Percentiles rank a stretch among this genome's conserved stretches.
phyloP scores from a whole-genome alignment of 345 rosid genomes.

The Cardiospermum halicacabum region DNA sequence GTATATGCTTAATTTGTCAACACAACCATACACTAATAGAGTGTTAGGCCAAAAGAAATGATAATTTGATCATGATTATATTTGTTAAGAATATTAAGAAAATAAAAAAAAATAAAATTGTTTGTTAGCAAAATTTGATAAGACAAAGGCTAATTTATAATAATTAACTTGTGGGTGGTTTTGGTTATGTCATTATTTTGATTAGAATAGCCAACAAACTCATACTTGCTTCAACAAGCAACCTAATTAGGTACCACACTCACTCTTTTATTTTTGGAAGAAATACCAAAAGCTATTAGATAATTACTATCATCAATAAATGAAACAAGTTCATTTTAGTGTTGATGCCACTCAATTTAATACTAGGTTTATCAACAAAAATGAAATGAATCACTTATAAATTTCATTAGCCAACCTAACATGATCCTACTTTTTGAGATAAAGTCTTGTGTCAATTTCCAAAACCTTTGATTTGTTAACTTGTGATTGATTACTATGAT shows the following conservation, averaged over 20 bases:
- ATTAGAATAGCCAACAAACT: slow-evolving; percentile 9
- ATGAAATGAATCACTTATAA: not conserved
- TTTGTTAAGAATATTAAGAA: not conserved
- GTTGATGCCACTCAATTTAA: not conserved
- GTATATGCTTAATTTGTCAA: not conserved
- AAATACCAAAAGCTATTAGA: not conserved
- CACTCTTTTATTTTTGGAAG: not conserved
- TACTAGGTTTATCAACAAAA: not conserved
- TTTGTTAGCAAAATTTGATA: not conserved
- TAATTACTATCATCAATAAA: not conserved
- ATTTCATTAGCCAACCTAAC: not conserved
- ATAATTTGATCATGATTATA: not conserved
- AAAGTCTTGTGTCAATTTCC: not conserved
- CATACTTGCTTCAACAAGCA: slow-evolving; percentile 18
- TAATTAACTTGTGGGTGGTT: slow-evolving; percentile 1
- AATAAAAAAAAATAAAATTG: not conserved
- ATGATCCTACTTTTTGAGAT: not conserved
- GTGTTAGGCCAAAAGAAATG: slow-evolving; percentile 3
- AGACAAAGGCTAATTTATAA: not conserved
- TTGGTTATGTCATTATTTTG: slow-evolving; percentile 11
- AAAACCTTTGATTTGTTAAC: not conserved
- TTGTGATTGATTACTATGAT: no score
- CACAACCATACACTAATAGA: not conserved
- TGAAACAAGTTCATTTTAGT: not conserved
- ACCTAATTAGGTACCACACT: slow-evolving; percentile 18